Percentiles rank a stretch among this genome's conserved stretches.
Evolutionary conservation across 306 rosid genomes (phyloP).

Genomic region (Cucumis melo): DNA sequence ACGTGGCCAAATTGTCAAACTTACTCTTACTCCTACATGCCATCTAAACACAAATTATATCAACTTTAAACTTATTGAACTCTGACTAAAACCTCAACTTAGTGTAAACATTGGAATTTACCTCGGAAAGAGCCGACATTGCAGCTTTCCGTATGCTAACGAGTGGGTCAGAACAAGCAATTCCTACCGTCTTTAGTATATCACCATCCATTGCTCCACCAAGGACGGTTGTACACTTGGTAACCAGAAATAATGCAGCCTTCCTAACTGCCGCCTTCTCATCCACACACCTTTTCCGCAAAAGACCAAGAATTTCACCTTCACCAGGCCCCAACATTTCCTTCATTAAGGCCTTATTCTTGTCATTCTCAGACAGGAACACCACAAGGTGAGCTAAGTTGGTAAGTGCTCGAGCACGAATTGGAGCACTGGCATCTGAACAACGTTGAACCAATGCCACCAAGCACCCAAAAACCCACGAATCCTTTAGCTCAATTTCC

Average conservation of each 20-base stretch:
- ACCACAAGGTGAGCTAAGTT: conserved; percentile 64
- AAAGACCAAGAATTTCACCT: conserved; percentile 31
- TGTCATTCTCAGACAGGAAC: conserved; percentile 26
- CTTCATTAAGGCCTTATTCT: conserved; percentile 30
- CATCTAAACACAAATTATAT: not conserved
- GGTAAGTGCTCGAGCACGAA: conserved; percentile 65
- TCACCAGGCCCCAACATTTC: conserved; percentile 49
- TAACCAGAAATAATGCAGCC: conserved; percentile 65
- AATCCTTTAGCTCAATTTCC: conserved; percentile 27
- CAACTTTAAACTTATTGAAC: not conserved
- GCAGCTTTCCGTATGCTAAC: conserved; percentile 86
- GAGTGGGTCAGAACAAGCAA: conserved; percentile 91
- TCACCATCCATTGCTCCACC: conserved; percentile 61
- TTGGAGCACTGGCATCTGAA: conserved; percentile 45
- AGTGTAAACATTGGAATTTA: not conserved
- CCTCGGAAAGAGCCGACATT: conserved; percentile 68
- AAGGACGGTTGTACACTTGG: conserved; percentile 53
- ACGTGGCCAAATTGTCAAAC: no score
- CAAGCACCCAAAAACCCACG: conserved; percentile 60
- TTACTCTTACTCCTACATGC: not conserved
- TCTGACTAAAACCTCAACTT: not conserved
- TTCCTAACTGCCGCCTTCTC: conserved; percentile 87
- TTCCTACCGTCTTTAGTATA: conserved; percentile 63
- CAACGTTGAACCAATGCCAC: conserved; percentile 69
- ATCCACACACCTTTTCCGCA: conserved; percentile 70